Evolutionary conservation across 164 flowering plant species (phyloP).

Genomic region (Liquidambar formosana): DNA sequence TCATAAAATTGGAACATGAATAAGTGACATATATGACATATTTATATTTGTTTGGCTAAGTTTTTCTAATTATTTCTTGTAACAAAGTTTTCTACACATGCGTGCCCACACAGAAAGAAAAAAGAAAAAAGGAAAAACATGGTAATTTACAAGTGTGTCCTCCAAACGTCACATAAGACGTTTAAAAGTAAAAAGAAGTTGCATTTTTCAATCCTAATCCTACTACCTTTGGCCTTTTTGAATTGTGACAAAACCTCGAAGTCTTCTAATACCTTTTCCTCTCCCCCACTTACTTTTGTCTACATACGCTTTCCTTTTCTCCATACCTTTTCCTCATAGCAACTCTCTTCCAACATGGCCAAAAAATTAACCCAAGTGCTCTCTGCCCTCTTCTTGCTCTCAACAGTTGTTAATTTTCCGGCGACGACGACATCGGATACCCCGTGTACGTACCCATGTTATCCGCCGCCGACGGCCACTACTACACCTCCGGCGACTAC

Average conservation of each 20-base stretch:
- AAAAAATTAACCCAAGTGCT: constrained; percentile 8
- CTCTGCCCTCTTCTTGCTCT: constrained; percentile 19
- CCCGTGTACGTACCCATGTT: constrained; percentile 40
- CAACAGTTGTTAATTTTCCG: constrained; percentile 20
- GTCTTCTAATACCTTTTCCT: background rate
- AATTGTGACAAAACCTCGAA: background rate
- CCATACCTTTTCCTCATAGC: background rate
- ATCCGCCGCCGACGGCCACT: constrained; percentile 37
- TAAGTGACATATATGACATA: no score
- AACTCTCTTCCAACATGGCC: constrained; percentile 15
- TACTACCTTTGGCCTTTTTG: no score
- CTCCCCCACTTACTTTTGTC: background rate
- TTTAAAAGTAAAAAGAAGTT: no score
- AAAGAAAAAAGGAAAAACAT: no score
- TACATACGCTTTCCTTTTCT: background rate
- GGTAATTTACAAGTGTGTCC: no score
- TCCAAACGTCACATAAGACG: no score
- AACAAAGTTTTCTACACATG: no score
- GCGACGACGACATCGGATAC: constrained; percentile 17
- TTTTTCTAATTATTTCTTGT: no score
- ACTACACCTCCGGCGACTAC: constrained; percentile 18
- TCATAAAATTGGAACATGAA: no score
- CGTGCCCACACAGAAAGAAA: no score
- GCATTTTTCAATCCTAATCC: no score
- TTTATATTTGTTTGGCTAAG: no score